Percentiles rank a stretch among this genome's conserved stretches.
Conservation (phyloP, 345 rosid genomes). For the Salix dunnii region DNA sequence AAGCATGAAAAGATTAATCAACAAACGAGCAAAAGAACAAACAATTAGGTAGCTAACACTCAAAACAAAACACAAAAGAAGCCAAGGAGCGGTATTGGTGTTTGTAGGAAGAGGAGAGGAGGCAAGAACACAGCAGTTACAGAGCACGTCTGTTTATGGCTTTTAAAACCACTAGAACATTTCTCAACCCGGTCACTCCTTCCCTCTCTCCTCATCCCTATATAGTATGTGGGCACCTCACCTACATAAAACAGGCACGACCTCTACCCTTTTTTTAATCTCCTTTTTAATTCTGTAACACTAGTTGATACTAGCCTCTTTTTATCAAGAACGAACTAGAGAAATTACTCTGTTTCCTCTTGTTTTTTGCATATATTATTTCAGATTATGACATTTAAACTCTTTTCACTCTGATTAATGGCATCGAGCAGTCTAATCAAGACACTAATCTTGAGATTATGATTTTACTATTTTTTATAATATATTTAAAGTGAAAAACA, state of each 20-base stretch:
- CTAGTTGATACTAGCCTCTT: neutral
- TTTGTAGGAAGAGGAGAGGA: slow-evolving; percentile 15
- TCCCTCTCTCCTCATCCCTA: neutral
- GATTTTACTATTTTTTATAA: too few species aligned
- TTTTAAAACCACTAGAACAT: neutral
- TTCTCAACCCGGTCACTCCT: slow-evolving; percentile 1
- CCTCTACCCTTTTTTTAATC: neutral
- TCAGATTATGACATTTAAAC: neutral
- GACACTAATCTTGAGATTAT: too few species aligned
- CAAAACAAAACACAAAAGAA: slow-evolving; percentile 22
- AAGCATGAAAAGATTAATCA: slow-evolving; percentile 22
- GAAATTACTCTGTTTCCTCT: neutral
- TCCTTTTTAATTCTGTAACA: neutral
- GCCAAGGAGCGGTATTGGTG: slow-evolving; percentile 19
- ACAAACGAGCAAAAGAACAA: neutral
- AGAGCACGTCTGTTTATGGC: slow-evolving; percentile 56
- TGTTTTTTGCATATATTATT: neutral
- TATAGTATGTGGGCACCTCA: neutral
- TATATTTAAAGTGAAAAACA: too few species aligned
- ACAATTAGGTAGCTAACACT: neutral
- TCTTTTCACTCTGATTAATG: too few species aligned
- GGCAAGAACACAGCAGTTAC: slow-evolving; percentile 46
- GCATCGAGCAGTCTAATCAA: too few species aligned
- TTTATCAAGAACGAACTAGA: neutral
- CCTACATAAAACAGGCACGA: neutral